Conservation (phyloP, 108 stramenopile genomes). For the Conticribra guillardii region DNA sequence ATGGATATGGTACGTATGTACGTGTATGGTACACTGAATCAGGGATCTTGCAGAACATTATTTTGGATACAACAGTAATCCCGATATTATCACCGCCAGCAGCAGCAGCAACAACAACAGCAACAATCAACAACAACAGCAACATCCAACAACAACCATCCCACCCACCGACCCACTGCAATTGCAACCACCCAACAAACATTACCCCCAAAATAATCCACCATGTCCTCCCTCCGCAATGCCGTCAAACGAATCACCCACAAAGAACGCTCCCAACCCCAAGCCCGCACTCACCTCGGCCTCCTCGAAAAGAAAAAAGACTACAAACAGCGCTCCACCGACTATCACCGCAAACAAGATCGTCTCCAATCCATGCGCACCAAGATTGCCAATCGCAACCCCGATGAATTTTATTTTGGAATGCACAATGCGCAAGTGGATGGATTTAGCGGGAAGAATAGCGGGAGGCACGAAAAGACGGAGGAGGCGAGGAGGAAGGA, state of each 20-base stretch:
- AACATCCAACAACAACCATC: no score
- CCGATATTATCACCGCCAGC: no score
- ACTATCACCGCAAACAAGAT: constrained; percentile 90
- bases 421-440: constrained; percentile 89
- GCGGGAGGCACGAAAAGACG: constrained; percentile 59
- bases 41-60: no score
- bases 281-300: constrained; percentile 84
- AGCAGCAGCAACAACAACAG: no score
- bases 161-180: no score
- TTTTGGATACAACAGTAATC: no score
- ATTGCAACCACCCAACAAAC: neutral
- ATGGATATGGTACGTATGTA: no score
- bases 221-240: constrained; percentile 98
- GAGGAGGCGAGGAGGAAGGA: constrained; percentile 55
- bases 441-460: constrained; percentile 43
- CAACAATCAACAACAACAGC: no score
- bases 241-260: constrained; percentile 98
- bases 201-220: constrained; percentile 13
- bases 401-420: constrained; percentile 99
- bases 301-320: constrained; percentile 98
- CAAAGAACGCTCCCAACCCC: constrained; percentile 98
- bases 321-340: constrained; percentile 92
- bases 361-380: constrained; percentile 69
- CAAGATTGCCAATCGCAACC: constrained; percentile 92
- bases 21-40: no score